Percentiles rank a stretch among this genome's conserved stretches.
phyloP scores from a whole-genome alignment of 306 rosid genomes.

The Urtica urens region DNA sequence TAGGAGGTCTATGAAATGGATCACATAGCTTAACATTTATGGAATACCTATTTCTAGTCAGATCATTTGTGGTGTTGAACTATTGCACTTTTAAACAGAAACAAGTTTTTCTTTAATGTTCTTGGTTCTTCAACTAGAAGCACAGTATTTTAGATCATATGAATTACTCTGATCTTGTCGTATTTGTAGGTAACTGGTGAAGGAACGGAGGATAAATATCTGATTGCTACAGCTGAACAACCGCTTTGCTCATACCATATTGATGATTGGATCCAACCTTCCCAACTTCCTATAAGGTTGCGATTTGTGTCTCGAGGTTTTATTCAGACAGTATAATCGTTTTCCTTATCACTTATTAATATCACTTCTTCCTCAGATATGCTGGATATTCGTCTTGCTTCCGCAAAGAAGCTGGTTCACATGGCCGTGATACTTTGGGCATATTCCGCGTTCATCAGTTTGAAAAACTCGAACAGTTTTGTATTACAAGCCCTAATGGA shows the following conservation, averaged over 20 bases:
- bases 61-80: too few species aligned
- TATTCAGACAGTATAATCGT: background rate
- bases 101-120: too few species aligned
- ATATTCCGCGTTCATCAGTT: constrained; percentile 93
- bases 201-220: constrained; percentile 94
- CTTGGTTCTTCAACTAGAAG: too few species aligned
- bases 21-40: too few species aligned
- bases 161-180: constrained; percentile 3
- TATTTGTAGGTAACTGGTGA: constrained; percentile 81
- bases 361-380: constrained; percentile 36
- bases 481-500: constrained; percentile 68
- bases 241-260: constrained; percentile 85
- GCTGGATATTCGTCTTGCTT: constrained; percentile 98
- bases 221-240: constrained; percentile 96
- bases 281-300: constrained; percentile 81
- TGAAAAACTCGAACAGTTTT: constrained; percentile 94
- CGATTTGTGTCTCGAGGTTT: constrained; percentile 9
- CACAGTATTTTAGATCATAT: too few species aligned
- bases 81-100: too few species aligned
- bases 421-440: constrained; percentile 93
- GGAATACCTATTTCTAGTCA: too few species aligned
- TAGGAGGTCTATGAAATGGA: too few species aligned
- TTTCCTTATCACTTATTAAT: constrained; percentile 4
- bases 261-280: constrained; percentile 93
- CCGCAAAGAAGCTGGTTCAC: constrained; percentile 96